These are phyloP conservation scores for Cladorrhinum samala DNA, from an alignment of 495 filamentous ascomycete genomes.

Conservation along the genomic window DNA sequence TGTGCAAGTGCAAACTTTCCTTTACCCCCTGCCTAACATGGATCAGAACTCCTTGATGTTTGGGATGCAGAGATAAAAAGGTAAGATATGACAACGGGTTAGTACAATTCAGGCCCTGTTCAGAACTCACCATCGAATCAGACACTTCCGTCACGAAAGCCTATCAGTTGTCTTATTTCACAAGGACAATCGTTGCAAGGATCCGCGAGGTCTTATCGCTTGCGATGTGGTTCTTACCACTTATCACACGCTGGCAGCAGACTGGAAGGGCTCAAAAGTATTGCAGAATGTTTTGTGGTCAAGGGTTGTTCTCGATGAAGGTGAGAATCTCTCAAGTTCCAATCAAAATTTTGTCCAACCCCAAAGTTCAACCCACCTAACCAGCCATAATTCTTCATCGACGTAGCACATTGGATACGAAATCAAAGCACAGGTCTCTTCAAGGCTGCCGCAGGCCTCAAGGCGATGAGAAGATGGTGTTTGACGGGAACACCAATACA, in stretches of 20 bases:
- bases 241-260: neutral
- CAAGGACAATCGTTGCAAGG: neutral
- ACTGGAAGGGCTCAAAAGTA: neutral
- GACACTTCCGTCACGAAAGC: neutral
- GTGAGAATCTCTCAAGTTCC: neutral
- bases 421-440: neutral
- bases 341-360: too few relatives aligned
- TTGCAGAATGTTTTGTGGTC: neutral
- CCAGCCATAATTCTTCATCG: too few relatives aligned
- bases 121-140: neutral
- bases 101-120: neutral
- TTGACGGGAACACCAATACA: constrained; percentile 1
- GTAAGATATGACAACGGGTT: too few relatives aligned
- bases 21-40: neutral
- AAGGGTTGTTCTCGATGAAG: constrained; percentile 4
- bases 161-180: neutral
- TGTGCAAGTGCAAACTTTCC: too few relatives aligned
- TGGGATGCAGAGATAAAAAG: neutral
- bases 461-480: constrained; percentile 1
- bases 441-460: neutral
- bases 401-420: constrained; percentile 1
- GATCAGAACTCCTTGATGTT: neutral
- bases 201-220: neutral
- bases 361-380: too few relatives aligned
- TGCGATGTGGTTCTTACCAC: neutral